Base-by-base conservation (phyloP, 495 filamentous ascomycete species). In the Xylaria acuta region DNA sequence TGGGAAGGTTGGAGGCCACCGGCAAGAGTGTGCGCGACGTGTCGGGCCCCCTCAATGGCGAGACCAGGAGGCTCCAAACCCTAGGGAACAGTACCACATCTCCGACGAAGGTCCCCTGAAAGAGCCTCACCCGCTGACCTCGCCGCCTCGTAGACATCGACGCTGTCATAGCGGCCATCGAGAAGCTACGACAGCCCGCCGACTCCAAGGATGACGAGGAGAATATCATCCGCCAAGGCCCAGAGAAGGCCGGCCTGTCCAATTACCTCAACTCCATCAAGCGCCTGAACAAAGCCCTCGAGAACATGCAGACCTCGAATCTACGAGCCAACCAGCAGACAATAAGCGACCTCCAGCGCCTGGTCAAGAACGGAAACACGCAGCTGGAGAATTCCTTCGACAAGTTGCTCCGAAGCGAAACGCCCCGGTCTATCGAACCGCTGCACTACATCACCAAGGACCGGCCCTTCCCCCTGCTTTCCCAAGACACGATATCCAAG, bases 381-480 rank as follows among this genome's bases (percentile, higher is more conserved):
- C 91, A 94, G 77, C 86, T 99, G 20, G 94, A 98, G 80, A 91
- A 90, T 49, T 83, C 93, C 62, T 94, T 97, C 80, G 88, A 93
- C 70, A 88, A 91, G 70, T 84, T 92, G 66, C 81, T 98, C 45
- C 87, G 88, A 36, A 79, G 69, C 65, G 90, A 97, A 74, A 90
- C 93, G 25, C 88, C 90, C 9, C 85, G 88, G 64, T 86, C 92
- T 2, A 88, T 98, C 40, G 96, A 99, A 74, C 95, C 97, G 8
- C 82, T 98, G 53, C 93, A 97, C 76, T 98, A 92, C 77, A 89
- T 98, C 75, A 97, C 93, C n/a, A 98, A 97, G 79, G 87, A 92
- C 86, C 87, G 83, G 75, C 82, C 81, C 1, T 85, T 85, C 70
- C 84, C 84, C 45, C 69, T 80, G 20, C 78, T 89, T 22, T 80